Evolutionary conservation across 2,329 filamentous ascomycete genomes (phyloP).

Genomic region (Neobulgaria alba): DNA sequence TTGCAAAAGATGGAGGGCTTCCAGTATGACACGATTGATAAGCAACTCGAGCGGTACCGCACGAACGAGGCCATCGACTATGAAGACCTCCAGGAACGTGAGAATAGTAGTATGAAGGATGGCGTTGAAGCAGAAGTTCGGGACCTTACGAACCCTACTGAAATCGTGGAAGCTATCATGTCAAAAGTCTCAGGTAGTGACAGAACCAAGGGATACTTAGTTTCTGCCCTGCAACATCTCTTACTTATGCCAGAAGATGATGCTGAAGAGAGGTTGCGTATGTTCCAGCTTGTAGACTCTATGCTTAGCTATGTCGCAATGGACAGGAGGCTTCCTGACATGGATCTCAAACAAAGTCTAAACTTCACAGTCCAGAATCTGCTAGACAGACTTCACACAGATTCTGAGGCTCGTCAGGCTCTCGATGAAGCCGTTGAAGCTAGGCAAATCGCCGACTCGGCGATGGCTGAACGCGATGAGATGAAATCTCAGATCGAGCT

Average conservation of each 20-base stretch:
- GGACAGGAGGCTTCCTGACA: constrained; percentile 89
- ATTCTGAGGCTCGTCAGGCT: constrained; percentile 86
- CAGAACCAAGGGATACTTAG: constrained; percentile 87
- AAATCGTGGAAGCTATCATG: constrained; percentile 92
- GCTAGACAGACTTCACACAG: constrained; percentile 91
- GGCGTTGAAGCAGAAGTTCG: constrained; percentile 59
- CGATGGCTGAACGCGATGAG: constrained; percentile 93
- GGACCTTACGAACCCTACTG: constrained; percentile 84
- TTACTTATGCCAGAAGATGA: constrained; percentile 87
- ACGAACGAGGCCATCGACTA: constrained; percentile 97
- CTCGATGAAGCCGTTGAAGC: constrained; percentile 87
- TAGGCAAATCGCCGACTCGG: constrained; percentile 87
- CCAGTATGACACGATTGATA: constrained; percentile 97
- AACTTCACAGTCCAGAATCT: constrained; percentile 96
- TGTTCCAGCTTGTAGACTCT: constrained; percentile 97
- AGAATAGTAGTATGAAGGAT: constrained; percentile 85
- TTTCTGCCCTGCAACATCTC: constrained; percentile 91
- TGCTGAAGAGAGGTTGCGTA: constrained; percentile 80
- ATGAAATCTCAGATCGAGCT: constrained; percentile 82
- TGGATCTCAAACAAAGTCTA: constrained; percentile 95
- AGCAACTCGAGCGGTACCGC: constrained; percentile 90
- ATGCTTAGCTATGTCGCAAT: constrained; percentile 99
- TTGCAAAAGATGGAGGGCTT: constrained; percentile 96
- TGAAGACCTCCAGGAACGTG: constrained; percentile 88
- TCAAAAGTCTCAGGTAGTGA: constrained; percentile 67